Conservation (phyloP, 306 rosid species). For the Arachis hypogaea region DNA sequence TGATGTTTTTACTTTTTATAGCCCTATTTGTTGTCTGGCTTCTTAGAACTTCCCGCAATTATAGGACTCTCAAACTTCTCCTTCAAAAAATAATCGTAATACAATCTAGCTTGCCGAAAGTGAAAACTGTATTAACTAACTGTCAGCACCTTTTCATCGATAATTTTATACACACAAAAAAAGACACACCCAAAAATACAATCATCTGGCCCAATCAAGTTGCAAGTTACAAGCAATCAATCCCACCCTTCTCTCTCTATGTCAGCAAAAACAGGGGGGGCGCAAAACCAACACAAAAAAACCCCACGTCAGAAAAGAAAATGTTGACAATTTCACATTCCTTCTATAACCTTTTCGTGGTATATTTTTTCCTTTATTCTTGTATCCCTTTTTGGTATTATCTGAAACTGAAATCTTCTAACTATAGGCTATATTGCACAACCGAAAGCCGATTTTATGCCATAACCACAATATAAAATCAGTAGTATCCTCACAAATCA, state of each 20-base stretch:
- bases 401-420: conserved; percentile 35
- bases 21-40: background rate
- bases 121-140: conserved; percentile 12
- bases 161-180: conserved; percentile 28
- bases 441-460: conserved; percentile 43
- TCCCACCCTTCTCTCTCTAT: conserved; percentile 13
- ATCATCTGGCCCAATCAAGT: conserved; percentile 41
- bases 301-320: conserved; percentile 1
- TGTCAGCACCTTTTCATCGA: conserved; percentile 24
- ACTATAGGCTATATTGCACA: conserved; percentile 48
- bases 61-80: background rate
- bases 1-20: conserved; percentile 24
- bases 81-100: conserved; percentile 15
- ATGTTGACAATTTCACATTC: conserved; percentile 11
- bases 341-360: background rate
- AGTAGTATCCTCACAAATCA: conserved; percentile 22
- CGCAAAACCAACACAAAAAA: background rate
- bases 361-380: background rate
- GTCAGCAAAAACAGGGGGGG: conserved; percentile 41
- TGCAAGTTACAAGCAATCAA: conserved; percentile 42
- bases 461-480: conserved; percentile 35
- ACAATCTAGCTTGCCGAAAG: conserved; percentile 32
- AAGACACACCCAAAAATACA: conserved; percentile 40
- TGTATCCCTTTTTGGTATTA: background rate
- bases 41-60: background rate